Evolutionary conservation across 78 protist genomes (phyloP), one percentile per base, ranked within the genome.

Genomic region (Protostelium mycophagum): DNA sequence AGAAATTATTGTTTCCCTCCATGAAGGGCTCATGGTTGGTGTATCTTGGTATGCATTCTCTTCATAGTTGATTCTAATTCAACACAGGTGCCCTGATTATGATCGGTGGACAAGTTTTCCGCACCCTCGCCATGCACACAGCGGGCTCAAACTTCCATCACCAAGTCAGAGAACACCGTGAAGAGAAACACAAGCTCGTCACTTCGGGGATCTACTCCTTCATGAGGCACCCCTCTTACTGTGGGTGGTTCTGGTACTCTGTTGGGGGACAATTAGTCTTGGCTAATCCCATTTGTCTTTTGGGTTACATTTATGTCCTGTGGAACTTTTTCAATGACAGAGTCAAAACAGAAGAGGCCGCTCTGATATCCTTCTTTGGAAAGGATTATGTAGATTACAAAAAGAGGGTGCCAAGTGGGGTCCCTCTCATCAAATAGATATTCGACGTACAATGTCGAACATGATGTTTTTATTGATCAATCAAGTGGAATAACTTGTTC

Each of bases 201-300:
- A 93, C 96, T 28, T 37, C 0, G 36, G 97, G 96, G n/a, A 38
- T 94, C n/a, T 94, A 96, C 86, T 31, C 85, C 73, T 94, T 35
- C 29, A 1, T 93, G 10, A 91, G 98, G 34, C 98, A 97, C 89
- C 98, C 98, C 34, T 89, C 96, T 16, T 97, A 97, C 93, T 91
- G 90, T 73, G 98, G 98, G 23, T 97, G 96, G 97, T 97, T 96
- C 36, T 87, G 94, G 87, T 96, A 90, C 91, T 29, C 95, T 0
- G 91, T 95, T 28, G 95, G 94, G n/a, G 92, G 97, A 34, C 98
- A 97, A 90, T 10, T 97, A 25, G 37, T 94, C 35, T 91, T 96
- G 16, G 34, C 63, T 38, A 97, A 97, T 84, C 98, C 98, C 0
- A 34, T 97, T n/a, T 90, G 95, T 39, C 23, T 87, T 9, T 38